Percentiles rank a stretch among this genome's conserved stretches.
Conservation (phyloP, 2,329 filamentous ascomycete genomes). For the Botrytis deweyae region DNA sequence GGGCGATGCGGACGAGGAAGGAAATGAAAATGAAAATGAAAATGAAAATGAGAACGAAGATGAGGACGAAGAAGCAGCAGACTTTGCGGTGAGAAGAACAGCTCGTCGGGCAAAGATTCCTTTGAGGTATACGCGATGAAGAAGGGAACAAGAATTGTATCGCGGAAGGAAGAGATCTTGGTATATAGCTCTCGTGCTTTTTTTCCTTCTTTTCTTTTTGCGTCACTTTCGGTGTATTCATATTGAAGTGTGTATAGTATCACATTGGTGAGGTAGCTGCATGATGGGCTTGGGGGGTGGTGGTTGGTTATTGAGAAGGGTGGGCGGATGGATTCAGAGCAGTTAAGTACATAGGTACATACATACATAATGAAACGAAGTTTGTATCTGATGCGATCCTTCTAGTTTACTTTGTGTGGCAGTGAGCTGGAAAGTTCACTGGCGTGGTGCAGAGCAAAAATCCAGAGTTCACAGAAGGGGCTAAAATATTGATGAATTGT, state of each 20-base stretch:
- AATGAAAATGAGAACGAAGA: too few species aligned
- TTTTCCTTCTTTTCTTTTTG: not conserved
- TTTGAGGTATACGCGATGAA: not conserved
- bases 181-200: not conserved
- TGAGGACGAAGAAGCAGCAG: not conserved
- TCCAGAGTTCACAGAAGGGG: too few species aligned
- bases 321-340: not conserved
- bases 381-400: not conserved
- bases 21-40: not conserved
- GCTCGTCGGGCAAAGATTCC: not conserved
- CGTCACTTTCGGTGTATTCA: not conserved
- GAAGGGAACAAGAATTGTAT: not conserved
- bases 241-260: not conserved
- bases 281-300: not conserved
- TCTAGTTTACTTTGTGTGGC: not conserved
- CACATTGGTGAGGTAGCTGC: not conserved
- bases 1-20: not conserved
- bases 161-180: not conserved
- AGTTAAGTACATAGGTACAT: not conserved
- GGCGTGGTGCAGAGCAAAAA: not conserved
- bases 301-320: not conserved
- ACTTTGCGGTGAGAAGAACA: not conserved
- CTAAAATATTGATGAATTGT: not conserved
- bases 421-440: not conserved
- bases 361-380: not conserved